Conservation (phyloP, 1,284 basidiomycete genomes). For the Inonotus hispidus region DNA sequence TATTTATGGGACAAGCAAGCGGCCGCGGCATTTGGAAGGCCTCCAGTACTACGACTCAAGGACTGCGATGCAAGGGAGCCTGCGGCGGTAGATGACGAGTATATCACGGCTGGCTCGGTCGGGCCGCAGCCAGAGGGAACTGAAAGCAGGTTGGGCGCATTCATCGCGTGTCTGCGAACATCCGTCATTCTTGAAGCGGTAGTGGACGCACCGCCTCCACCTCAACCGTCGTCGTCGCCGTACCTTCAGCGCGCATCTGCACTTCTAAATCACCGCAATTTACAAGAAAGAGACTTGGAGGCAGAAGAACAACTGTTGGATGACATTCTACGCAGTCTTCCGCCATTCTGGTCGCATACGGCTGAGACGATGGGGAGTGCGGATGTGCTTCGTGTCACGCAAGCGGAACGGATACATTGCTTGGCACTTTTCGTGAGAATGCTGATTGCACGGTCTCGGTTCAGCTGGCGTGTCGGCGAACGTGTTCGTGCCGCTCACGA, state of each 20-base stretch:
- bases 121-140: conserved; percentile 63
- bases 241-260: conserved; percentile 57
- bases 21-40: conserved; percentile 78
- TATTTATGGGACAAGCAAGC: conserved; percentile 93
- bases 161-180: conserved; percentile 67
- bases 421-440: conserved; percentile 80
- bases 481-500: conserved; percentile 39
- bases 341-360: conserved; percentile 74
- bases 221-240: conserved; percentile 46
- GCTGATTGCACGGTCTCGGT: conserved; percentile 71
- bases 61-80: conserved; percentile 88
- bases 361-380: conserved; percentile 77
- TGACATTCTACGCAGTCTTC: conserved; percentile 67
- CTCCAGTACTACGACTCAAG: conserved; percentile 75
- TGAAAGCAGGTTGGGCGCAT: conserved; percentile 74
- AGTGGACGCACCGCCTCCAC: conserved; percentile 63
- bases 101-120: conserved; percentile 68
- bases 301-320: conserved; percentile 79
- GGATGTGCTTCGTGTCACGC: conserved; percentile 83
- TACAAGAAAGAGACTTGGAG: conserved; percentile 53
- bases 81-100: conserved; percentile 81
- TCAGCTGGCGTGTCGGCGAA: conserved; percentile 67
- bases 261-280: conserved; percentile 45
- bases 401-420: conserved; percentile 80
- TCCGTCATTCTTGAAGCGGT: conserved; percentile 82